A percentile compares a stretch with the other conserved stretches of the same genome.
Conservation (phyloP, 345 rosid genomes). For the Hevea brasiliensis region DNA sequence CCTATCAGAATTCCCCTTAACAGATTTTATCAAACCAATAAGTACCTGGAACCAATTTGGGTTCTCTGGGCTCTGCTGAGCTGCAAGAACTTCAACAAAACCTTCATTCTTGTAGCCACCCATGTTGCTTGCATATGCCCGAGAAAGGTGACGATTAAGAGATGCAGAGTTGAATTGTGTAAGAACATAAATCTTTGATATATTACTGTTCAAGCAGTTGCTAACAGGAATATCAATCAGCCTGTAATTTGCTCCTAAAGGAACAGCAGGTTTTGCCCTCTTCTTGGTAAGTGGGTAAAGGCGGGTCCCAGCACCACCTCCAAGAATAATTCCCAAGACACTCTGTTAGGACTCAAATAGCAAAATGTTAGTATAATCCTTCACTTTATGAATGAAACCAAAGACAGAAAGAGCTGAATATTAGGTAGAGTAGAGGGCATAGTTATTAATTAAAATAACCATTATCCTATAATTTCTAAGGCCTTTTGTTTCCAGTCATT, state of each 20-base stretch:
- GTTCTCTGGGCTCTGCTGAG: slow-evolving; percentile 97
- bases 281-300: slow-evolving; percentile 92
- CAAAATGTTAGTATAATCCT: slow-evolving; percentile 5
- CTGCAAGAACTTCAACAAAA: slow-evolving; percentile 98
- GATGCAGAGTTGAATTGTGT: slow-evolving; percentile 98
- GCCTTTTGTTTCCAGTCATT: background rate
- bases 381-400: background rate
- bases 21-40: background rate
- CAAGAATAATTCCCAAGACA: slow-evolving; percentile 88
- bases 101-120: slow-evolving; percentile 98
- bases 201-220: slow-evolving; percentile 92
- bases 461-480: background rate
- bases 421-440: background rate
- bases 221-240: slow-evolving; percentile 94
- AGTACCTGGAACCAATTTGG: slow-evolving; percentile 97
- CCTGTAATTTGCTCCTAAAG: slow-evolving; percentile 91
- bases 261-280: slow-evolving; percentile 97
- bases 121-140: slow-evolving; percentile 96
- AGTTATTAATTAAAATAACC: no score
- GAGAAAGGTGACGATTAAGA: slow-evolving; percentile 87
- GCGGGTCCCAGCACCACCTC: slow-evolving; percentile 97
- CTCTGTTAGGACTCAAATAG: slow-evolving; percentile 47
- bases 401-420: background rate
- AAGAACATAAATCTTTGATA: slow-evolving; percentile 89
- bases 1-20: background rate